Conservation (phyloP, 108 stramenopile species). For the Cyclostephanos tholiformis region DNA sequence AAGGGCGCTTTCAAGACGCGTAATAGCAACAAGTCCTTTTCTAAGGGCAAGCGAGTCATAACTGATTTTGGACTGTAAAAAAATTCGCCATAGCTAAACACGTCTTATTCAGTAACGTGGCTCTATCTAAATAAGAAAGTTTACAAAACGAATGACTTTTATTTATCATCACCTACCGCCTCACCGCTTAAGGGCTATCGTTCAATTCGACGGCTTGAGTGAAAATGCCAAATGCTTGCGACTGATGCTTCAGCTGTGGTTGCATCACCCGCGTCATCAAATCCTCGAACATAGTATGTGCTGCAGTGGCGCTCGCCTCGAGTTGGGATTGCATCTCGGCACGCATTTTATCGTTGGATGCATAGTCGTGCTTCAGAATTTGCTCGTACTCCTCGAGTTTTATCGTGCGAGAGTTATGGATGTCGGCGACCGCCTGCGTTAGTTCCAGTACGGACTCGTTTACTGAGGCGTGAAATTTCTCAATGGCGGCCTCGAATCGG, state of each 20-base stretch:
- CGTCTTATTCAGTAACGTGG: neutral
- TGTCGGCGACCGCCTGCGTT: constrained; percentile 47
- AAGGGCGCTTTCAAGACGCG: constrained; percentile 78
- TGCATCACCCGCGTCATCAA: constrained; percentile 44
- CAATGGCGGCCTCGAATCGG: constrained; percentile 43
- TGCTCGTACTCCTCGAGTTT: constrained; percentile 44
- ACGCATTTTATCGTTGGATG: constrained; percentile 41
- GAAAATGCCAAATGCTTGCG: neutral
- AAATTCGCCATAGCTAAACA: neutral
- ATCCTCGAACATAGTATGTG: constrained; percentile 29
- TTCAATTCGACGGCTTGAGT: constrained; percentile 17
- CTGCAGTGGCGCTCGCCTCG: constrained; percentile 40
- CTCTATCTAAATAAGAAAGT: neutral
- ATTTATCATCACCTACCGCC: neutral
- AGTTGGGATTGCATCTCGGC: constrained; percentile 38
- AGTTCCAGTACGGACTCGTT: constrained; percentile 34
- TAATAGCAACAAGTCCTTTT: constrained; percentile 83
- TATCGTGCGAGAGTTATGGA: constrained; percentile 33
- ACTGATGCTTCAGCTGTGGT: constrained; percentile 6
- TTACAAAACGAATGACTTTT: neutral
- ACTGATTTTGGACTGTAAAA: constrained; percentile 49
- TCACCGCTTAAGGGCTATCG: constrained; percentile 1
- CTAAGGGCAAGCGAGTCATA: constrained; percentile 82
- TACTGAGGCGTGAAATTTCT: constrained; percentile 32
- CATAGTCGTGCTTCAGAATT: constrained; percentile 41